Conservation (phyloP, 805 yeast species). For the Pichia paraexigua region DNA sequence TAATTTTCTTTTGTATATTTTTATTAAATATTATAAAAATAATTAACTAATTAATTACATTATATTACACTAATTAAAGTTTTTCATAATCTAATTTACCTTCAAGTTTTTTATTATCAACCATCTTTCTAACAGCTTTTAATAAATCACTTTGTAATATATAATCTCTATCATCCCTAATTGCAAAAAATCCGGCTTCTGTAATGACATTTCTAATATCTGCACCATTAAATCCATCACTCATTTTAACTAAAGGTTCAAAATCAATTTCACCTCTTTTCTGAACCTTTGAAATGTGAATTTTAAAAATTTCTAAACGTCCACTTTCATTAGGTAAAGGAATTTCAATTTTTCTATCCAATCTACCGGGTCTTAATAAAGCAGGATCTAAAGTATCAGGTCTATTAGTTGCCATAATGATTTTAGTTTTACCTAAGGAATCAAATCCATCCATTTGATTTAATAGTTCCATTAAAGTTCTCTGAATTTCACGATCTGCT, state of each 20-base stretch:
- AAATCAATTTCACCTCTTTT: conserved; percentile 95
- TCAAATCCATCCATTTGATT: conserved; percentile 99
- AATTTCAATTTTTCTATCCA: conserved; percentile 93
- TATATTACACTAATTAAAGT: conserved; percentile 38
- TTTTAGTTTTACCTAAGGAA: conserved; percentile 91
- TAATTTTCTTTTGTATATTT: background rate
- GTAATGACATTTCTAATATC: conserved; percentile 94
- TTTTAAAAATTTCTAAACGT: conserved; percentile 86
- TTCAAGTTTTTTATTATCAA: conserved; percentile 93
- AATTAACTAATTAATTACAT: background rate
- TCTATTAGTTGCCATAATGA: conserved; percentile 98
- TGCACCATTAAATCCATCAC: conserved; percentile 98
- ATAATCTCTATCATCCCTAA: conserved; percentile 94
- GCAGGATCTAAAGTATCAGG: conserved; percentile 99
- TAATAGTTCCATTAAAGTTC: conserved; percentile 93
- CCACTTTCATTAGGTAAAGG: conserved; percentile 95
- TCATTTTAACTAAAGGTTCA: conserved; percentile 96
- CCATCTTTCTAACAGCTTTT: conserved; percentile 97
- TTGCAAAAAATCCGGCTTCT: conserved; percentile 98
- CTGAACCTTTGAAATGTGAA: conserved; percentile 76
- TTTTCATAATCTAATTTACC: conserved; percentile 94
- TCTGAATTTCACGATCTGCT: conserved; percentile 97
- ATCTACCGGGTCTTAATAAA: conserved; percentile 91
- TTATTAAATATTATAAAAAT: background rate
- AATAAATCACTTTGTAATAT: conserved; percentile 87